Percentiles rank a stretch among this genome's conserved stretches.
Evolutionary conservation across 345 rosid genomes (phyloP).

Genomic region (Eucalyptus curtisii): DNA sequence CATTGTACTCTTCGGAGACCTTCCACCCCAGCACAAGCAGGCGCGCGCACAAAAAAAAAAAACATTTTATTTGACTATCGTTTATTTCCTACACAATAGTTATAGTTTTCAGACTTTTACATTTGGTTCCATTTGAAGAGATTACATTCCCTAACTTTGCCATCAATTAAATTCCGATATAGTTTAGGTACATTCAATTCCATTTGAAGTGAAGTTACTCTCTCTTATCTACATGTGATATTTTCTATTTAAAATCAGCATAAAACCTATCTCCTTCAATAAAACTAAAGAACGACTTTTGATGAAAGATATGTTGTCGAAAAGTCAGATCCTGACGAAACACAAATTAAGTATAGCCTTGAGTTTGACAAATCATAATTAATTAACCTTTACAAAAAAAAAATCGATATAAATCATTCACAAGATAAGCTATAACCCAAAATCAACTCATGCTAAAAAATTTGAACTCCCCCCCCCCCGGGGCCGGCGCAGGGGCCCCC

Average conservation of each 20-base stretch:
- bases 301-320: too few species aligned
- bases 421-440: background rate
- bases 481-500: too few species aligned
- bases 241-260: background rate
- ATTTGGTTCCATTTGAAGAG: background rate
- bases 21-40: rapidly evolving
- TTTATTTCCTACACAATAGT: background rate
- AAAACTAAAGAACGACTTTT: too few species aligned
- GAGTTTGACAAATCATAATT: background rate
- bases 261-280: background rate
- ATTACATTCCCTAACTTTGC: rapidly evolving
- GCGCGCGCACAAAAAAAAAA: too few species aligned
- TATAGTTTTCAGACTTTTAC: too few species aligned
- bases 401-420: background rate
- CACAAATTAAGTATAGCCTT: background rate
- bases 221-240: too few species aligned
- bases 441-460: background rate
- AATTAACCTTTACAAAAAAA: background rate
- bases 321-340: background rate
- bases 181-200: background rate
- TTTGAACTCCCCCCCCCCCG: too few species aligned
- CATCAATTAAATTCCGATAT: too few species aligned
- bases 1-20: background rate
- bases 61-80: too few species aligned
- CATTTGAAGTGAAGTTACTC: background rate